Evolutionary conservation across 2,329 filamentous ascomycete genomes (phyloP), one percentile per base, ranked within the genome.

Genomic region (Pseudogymnoascus sp.): DNA sequence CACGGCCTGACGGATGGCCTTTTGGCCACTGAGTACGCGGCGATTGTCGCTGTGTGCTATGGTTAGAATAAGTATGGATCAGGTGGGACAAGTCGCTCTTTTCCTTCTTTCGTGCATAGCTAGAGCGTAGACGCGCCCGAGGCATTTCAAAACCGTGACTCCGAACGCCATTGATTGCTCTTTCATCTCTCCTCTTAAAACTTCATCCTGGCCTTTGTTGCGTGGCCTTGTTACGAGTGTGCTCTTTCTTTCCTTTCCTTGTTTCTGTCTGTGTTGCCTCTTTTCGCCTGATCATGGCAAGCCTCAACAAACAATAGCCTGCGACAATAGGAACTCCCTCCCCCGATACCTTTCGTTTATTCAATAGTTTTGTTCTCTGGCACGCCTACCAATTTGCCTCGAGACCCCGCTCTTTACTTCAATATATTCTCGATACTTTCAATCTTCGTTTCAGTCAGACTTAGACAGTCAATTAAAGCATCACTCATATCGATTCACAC

Each of bases 401-500:
- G 49, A 55, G 49, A 55, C 25, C 25, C 49, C 49, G 28, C 49
- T 55, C 49, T 55, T 55, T 55, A 28, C 16, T 33, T 55, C n/a
- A 18, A 33, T 55, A 33, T 55, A 55, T 55, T 33, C 25, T 55
- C 49, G 25, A 55, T 33, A 55, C 49, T 55, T 41, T 55, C 25
- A 33, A 33, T 55, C 25, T 55, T 55, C 49, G 25, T 55, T 55
- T 55, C 25, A 33, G n/a, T 55, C 28, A 55, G 49, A 33, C 49
- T 55, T 33, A 33, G 49, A 55, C 49, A 55, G 49, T 55, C 49
- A 52, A 33, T 55, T 55, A 55, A 55, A 55, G 49, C 49, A 55
- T 55, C 49, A 33, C 25, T 55, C 49, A 55, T 16, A 18, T 12
- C 28, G 49, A 55, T 55, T 55, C 49, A 55, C 49, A 55, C 5